phyloP scores from a whole-genome alignment of 805 yeast species.

The Komagataella phaffii region DNA sequence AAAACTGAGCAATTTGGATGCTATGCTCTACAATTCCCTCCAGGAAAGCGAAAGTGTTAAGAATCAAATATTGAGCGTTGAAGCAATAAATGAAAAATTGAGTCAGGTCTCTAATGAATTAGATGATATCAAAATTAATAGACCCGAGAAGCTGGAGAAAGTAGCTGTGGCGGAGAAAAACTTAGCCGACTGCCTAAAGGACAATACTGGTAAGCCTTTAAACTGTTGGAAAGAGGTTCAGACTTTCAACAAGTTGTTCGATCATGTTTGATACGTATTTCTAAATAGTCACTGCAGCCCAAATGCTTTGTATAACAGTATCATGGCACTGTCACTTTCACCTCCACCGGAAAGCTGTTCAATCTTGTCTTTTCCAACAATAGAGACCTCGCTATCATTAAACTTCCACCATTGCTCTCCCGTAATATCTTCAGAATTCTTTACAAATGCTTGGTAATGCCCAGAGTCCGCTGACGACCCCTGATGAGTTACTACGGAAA shows the following conservation, averaged over 20 bases:
- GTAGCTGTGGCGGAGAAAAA: conserved; percentile 31
- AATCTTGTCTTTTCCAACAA: conserved; percentile 69
- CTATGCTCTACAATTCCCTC: conserved; percentile 29
- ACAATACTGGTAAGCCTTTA: conserved; percentile 50
- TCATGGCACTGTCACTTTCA: conserved; percentile 90
- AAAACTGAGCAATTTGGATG: conserved; percentile 36
- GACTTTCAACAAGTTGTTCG: conserved; percentile 47
- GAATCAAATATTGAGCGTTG: conserved; percentile 9
- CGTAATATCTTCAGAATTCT: conserved; percentile 46
- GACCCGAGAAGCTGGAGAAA: conserved; percentile 21
- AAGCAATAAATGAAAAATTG: conserved; percentile 17
- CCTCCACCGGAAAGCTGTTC: conserved; percentile 94
- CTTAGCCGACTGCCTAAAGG: conserved; percentile 47
- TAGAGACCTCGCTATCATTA: conserved; percentile 80
- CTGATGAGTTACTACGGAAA: conserved; percentile 79
- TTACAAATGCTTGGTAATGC: conserved; percentile 85
- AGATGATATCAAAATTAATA: conserved; percentile 14
- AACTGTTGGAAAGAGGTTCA: conserved; percentile 78
- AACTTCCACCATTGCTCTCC: conserved; percentile 88
- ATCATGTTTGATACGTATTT: conserved; percentile 20
- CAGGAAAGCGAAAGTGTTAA: conserved; percentile 19
- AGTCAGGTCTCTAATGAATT: conserved; percentile 20
- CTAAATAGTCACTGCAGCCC: conserved; percentile 32
- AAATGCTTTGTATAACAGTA: conserved; percentile 72
- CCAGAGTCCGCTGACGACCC: conserved; percentile 97